Percentiles rank a stretch among this genome's conserved stretches.
Evolutionary conservation across 352 stramenopile species (phyloP).

Genomic region (Phytophthora chlamydospora): DNA sequence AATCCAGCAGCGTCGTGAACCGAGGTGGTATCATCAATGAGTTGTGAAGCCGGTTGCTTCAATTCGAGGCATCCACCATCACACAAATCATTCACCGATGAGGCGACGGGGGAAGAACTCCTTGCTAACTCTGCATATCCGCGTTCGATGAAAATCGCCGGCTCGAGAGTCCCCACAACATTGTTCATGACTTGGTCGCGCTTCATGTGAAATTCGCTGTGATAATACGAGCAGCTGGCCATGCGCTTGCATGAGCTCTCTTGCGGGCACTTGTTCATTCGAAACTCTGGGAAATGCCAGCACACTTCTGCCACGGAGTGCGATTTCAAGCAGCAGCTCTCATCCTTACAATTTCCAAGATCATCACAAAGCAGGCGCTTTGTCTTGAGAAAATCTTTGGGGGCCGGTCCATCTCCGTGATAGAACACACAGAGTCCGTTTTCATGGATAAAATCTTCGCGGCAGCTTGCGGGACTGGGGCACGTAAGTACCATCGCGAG

Average conservation of each 20-base stretch:
- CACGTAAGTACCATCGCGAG: neutral
- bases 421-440: neutral
- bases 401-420: neutral
- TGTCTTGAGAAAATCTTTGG: conserved; percentile 2
- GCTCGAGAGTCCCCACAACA: neutral
- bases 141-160: neutral
- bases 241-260: neutral
- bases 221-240: neutral
- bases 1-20: no score
- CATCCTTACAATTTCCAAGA: neutral
- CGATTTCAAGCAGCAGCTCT: neutral
- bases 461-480: neutral
- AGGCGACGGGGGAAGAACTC: no score
- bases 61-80: no score
- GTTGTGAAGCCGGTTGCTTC: no score
- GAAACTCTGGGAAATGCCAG: neutral
- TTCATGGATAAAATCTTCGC: neutral
- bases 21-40: no score
- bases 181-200: neutral
- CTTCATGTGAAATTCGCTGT: neutral
- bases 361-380: conserved; percentile 1
- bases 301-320: conserved; percentile 1
- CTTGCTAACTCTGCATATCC: neutral
- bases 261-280: neutral
- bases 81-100: no score